Evolutionary conservation across 2,329 filamentous ascomycete genomes (phyloP).

Genomic region (Colletotrichum sp.): DNA sequence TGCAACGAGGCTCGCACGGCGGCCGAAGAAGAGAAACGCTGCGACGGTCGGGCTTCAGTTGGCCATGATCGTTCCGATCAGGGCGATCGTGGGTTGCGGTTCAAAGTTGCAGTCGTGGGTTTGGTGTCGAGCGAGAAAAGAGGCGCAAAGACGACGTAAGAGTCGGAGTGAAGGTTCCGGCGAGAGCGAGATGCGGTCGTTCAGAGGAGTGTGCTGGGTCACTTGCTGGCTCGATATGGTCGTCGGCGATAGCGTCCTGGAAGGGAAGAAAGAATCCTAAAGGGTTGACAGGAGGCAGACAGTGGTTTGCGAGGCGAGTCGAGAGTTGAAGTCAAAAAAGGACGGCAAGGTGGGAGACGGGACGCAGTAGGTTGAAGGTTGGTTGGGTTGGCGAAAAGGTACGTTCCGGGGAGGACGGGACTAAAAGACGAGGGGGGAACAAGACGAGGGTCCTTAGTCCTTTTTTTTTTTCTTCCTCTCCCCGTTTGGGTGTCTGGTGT

Average conservation of each 20-base stretch:
- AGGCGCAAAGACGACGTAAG: neutral
- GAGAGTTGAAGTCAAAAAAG: constrained; percentile 15
- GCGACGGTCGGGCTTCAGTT: constrained; percentile 1
- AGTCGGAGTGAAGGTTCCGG: neutral
- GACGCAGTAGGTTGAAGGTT: neutral
- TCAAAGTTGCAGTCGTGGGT: neutral
- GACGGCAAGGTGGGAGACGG: neutral
- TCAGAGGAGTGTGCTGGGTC: neutral
- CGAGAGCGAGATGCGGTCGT: neutral
- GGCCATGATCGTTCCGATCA: constrained; percentile 2
- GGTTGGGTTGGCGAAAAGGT: constrained; percentile 5
- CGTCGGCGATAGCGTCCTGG: neutral
- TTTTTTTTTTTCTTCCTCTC: neutral
- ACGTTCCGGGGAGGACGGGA: constrained; percentile 10
- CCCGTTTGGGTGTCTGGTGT: neutral
- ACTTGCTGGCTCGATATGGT: neutral
- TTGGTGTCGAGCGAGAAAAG: neutral
- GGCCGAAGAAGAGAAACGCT: constrained; percentile 10
- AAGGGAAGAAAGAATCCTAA: neutral
- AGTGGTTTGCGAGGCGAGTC: neutral
- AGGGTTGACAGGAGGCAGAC: neutral
- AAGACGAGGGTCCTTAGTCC: constrained; percentile 15
- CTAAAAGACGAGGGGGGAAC: constrained; percentile 12
- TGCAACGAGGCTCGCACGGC: constrained; percentile 20
- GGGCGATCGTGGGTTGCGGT: neutral